Conservation (phyloP, 306 rosid genomes). For the Senna tora region DNA sequence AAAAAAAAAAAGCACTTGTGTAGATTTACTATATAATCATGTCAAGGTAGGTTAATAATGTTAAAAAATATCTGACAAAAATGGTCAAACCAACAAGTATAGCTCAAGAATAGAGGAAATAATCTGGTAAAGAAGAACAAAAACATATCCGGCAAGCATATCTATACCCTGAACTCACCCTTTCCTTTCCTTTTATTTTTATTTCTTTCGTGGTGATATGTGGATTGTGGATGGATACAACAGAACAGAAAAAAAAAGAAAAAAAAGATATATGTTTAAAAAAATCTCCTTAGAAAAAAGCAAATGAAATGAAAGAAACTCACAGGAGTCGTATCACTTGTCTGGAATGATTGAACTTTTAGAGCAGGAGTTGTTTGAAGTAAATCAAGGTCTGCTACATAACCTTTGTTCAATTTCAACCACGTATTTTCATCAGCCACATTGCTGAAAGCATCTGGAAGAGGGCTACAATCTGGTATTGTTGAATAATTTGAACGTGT, state of each 20-base stretch:
- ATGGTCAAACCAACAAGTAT: constrained; percentile 24
- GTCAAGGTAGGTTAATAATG: constrained; percentile 1
- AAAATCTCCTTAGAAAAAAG: no score
- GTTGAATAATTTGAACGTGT: constrained; percentile 64
- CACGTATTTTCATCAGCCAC: constrained; percentile 92
- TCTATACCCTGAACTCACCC: not conserved
- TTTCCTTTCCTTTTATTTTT: constrained; percentile 22
- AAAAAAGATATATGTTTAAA: not conserved
- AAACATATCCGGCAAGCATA: not conserved
- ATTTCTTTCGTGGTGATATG: not conserved
- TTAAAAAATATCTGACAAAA: constrained; percentile 3
- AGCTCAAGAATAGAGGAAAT: constrained; percentile 17
- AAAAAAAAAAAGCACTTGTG: not conserved
- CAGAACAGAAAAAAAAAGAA: constrained; percentile 32
- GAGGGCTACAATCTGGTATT: constrained; percentile 73
- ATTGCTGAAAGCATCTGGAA: constrained; percentile 72
- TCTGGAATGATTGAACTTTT: constrained; percentile 72
- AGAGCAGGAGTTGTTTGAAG: constrained; percentile 78
- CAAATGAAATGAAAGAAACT: constrained; percentile 41
- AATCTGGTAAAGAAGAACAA: constrained; percentile 4
- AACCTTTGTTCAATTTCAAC: constrained; percentile 93
- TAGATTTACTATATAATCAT: constrained; percentile 6
- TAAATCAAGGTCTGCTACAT: constrained; percentile 77
- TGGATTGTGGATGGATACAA: not conserved
- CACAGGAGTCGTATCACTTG: constrained; percentile 62